Evolutionary conservation across 495 filamentous ascomycete species (phyloP).

Genomic region (Parmelia sp.): DNA sequence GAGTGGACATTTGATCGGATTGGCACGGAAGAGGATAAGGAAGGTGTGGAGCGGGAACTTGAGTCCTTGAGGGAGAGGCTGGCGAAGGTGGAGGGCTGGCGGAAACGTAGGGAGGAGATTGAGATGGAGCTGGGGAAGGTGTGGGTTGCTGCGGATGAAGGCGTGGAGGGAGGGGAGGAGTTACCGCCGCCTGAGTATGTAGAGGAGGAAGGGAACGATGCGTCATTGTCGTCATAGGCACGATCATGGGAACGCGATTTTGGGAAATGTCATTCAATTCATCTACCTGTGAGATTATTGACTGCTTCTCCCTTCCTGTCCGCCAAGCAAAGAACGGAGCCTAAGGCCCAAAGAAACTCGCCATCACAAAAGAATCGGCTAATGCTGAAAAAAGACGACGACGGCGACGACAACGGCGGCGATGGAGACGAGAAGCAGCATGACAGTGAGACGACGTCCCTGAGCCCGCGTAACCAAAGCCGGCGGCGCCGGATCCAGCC

Average conservation of each 20-base stretch:
- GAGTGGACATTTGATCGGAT: constrained; percentile 90
- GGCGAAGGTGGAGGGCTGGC: constrained; percentile 76
- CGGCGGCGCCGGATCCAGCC: no score
- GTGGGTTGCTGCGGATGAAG: constrained; percentile 39
- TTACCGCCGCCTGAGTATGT: constrained; percentile 14
- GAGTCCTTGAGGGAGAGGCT: constrained; percentile 73
- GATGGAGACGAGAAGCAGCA: no score
- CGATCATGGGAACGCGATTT: no score
- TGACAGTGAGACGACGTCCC: no score
- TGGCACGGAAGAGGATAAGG: constrained; percentile 85
- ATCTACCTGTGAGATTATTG: background rate
- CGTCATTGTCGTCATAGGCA: background rate
- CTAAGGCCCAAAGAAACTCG: background rate
- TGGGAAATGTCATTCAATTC: background rate
- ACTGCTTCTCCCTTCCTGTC: background rate
- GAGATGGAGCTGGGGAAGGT: constrained; percentile 59
- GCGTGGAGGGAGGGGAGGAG: constrained; percentile 23
- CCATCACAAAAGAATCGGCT: background rate
- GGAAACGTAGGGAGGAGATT: constrained; percentile 69
- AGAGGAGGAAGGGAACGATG: constrained; percentile 8
- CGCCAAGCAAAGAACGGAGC: constrained; percentile 3
- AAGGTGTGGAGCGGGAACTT: constrained; percentile 82
- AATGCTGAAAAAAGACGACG: no score
- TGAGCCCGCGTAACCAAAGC: no score
- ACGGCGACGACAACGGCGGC: no score